Conservation (phyloP, 441 rosid species). For the Omphalea diandra region DNA sequence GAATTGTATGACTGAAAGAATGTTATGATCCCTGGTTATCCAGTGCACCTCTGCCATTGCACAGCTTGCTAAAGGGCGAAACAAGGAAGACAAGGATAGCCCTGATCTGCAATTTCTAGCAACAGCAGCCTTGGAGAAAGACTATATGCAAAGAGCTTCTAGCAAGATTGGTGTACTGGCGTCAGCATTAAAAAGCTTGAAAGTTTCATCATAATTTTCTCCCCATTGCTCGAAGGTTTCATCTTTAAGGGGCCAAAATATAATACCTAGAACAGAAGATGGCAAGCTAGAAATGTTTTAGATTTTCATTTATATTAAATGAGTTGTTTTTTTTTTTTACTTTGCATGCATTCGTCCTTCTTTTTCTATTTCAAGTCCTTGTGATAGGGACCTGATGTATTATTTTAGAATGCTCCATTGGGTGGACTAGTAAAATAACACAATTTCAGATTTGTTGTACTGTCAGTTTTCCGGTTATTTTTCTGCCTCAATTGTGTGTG, state of each 20-base stretch:
- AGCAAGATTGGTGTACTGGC: slow-evolving; percentile 62
- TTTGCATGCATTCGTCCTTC: neutral
- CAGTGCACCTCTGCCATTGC: slow-evolving; percentile 85
- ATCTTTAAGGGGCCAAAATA: neutral
- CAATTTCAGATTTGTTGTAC: neutral
- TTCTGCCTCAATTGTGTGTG: no score
- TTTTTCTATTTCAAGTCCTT: slow-evolving; percentile 13
- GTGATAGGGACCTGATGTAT: slow-evolving; percentile 21
- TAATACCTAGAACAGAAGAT: neutral
- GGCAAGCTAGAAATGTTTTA: slow-evolving; percentile 11
- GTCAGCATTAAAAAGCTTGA: slow-evolving; percentile 67
- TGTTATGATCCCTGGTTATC: neutral
- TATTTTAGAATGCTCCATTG: slow-evolving; percentile 11
- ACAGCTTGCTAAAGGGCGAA: slow-evolving; percentile 76
- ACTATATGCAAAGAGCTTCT: slow-evolving; percentile 78
- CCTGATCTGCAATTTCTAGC: slow-evolving; percentile 76
- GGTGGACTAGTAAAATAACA: slow-evolving; percentile 8
- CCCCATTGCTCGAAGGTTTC: slow-evolving; percentile 18
- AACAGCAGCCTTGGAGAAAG: slow-evolving; percentile 72
- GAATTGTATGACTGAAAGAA: slow-evolving; percentile 15
- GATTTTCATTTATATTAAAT: slow-evolving; percentile 2
- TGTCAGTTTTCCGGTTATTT: neutral
- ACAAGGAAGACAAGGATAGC: slow-evolving; percentile 84
- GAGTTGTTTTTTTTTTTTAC: neutral
- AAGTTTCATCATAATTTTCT: slow-evolving; percentile 37